Base-by-base conservation (phyloP, 106 monocot species). In the Dendrobium officinale region DNA sequence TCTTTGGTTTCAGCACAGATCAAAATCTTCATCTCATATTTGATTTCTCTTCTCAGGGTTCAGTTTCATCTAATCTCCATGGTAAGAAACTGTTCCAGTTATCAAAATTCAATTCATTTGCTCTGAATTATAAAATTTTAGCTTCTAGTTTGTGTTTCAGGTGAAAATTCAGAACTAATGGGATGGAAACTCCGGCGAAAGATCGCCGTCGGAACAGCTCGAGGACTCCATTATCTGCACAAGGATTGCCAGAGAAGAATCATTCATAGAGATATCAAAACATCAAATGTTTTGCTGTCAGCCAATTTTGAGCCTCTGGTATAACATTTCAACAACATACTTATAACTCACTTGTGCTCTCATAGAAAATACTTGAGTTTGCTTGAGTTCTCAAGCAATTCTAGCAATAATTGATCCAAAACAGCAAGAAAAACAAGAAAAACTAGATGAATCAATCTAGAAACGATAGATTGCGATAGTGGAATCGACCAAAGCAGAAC, bases 251-350 rank as follows among this genome's bases (percentile, higher is more conserved):
- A 75, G 82, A 89, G 92, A 68, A 90, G 90, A 82, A 92, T 92
- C 80, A 89, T 92, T 27, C 89, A 92, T 75, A 86, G 92, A 58
- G 92, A 92, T 73, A 90, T 92, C 82, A 92, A 92, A 75, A 76
- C 90, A 16, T 92, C 90, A 8, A 92, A 92, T 78, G 81, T 92
- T 42, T 84, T 92, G 48, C 73, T 90, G 4, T 88, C 82, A 1
- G 75, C 73, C n/a, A 82, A 88, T 42, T 90, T 90, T 55, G 86
- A 88, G 24, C 90, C 92, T 41, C 88, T 85, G 84, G 90, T 88
- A 51, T 1, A 0, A 67, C 8, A 27, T 8, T 49, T 2, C 61
- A 61, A 20, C 61, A 61, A 4, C 4, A 51, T 13, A 51, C 13
- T 51, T 51, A 10, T 51, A 51, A 51, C 15, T 51, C 6, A 45